Evolutionary conservation across 306 rosid genomes (phyloP).

Genomic region (Calophaca sinica): DNA sequence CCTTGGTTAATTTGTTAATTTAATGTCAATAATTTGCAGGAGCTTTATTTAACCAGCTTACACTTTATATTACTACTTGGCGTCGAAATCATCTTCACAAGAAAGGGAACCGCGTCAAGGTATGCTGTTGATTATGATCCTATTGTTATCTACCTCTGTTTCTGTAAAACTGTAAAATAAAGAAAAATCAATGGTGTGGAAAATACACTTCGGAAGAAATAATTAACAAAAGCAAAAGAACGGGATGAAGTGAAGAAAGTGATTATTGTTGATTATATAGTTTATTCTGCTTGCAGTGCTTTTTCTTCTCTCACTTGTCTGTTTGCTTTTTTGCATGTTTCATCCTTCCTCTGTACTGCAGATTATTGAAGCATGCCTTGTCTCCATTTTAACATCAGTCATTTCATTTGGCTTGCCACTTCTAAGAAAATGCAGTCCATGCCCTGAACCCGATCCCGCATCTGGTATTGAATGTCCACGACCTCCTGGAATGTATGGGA

Average conservation of each 20-base stretch:
- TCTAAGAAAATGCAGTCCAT: conserved; percentile 84
- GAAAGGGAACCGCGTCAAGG: conserved; percentile 94
- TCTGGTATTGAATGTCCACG: conserved; percentile 90
- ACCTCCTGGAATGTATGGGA: conserved; percentile 94
- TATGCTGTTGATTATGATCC: conserved; percentile 42
- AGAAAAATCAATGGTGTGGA: conserved; percentile 27
- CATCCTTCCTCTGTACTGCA: conserved; percentile 49
- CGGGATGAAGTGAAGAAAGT: conserved; percentile 13
- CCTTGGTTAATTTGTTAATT: conserved; percentile 39
- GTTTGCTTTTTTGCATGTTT: conserved; percentile 15
- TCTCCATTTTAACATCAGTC: conserved; percentile 80
- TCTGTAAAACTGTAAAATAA: background rate
- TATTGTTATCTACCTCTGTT: conserved; percentile 27
- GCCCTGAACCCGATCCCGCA: conserved; percentile 77
- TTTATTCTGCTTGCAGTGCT: conserved; percentile 28
- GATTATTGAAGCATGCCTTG: conserved; percentile 92
- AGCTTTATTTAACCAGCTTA: conserved; percentile 93
- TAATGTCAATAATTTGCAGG: conserved; percentile 58
- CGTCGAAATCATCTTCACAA: conserved; percentile 91
- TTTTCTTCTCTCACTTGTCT: conserved; percentile 37
- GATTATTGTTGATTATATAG: conserved; percentile 16
- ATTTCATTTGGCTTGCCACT: conserved; percentile 96
- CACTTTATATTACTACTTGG: conserved; percentile 79
- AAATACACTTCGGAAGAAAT: conserved; percentile 36
- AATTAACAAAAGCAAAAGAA: conserved; percentile 9